Evolutionary conservation across 345 rosid genomes (phyloP).

Genomic region (Lumnitzera littorea): DNA sequence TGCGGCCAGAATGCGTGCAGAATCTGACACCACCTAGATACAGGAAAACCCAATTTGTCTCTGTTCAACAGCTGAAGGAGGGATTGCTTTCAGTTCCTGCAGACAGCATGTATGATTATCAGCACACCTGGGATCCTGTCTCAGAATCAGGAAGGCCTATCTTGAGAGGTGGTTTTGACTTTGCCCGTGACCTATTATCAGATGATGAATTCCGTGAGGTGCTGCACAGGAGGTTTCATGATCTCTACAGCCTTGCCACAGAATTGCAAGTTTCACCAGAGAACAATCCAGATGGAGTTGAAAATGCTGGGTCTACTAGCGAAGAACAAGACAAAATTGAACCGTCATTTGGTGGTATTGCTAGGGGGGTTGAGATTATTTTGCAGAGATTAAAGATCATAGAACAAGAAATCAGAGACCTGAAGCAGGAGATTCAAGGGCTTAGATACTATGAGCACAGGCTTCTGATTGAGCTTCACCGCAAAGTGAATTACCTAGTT

Average conservation of each 20-base stretch:
- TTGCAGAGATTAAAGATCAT: slow-evolving; percentile 83
- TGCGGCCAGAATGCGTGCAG: slow-evolving; percentile 76
- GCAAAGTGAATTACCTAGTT: slow-evolving; percentile 80
- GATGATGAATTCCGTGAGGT: slow-evolving; percentile 95
- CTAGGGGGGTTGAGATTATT: slow-evolving; percentile 82
- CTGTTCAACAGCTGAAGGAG: slow-evolving; percentile 64
- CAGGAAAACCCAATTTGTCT: slow-evolving; percentile 59
- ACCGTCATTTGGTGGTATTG: slow-evolving; percentile 82
- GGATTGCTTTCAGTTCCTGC: slow-evolving; percentile 89
- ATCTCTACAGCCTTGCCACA: slow-evolving; percentile 69
- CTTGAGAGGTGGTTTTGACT: slow-evolving; percentile 64
- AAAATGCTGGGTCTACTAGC: slow-evolving; percentile 9
- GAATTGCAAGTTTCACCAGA: slow-evolving; percentile 78
- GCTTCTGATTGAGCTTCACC: slow-evolving; percentile 81
- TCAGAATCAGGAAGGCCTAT: slow-evolving; percentile 56
- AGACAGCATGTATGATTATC: slow-evolving; percentile 86
- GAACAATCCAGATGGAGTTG: slow-evolving; percentile 33
- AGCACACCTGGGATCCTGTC: slow-evolving; percentile 82
- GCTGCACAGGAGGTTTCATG: slow-evolving; percentile 73
- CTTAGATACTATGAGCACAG: slow-evolving; percentile 83
- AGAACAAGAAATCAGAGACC: slow-evolving; percentile 88
- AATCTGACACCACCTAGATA: slow-evolving; percentile 69
- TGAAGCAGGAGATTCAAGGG: slow-evolving; percentile 97
- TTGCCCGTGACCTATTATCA: slow-evolving; percentile 82
- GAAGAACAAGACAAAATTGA: slow-evolving; percentile 54